Percentiles rank a stretch among this genome's conserved stretches.
phyloP scores from a whole-genome alignment of 176 grass and related monocot species.

The Musa acuminata region DNA sequence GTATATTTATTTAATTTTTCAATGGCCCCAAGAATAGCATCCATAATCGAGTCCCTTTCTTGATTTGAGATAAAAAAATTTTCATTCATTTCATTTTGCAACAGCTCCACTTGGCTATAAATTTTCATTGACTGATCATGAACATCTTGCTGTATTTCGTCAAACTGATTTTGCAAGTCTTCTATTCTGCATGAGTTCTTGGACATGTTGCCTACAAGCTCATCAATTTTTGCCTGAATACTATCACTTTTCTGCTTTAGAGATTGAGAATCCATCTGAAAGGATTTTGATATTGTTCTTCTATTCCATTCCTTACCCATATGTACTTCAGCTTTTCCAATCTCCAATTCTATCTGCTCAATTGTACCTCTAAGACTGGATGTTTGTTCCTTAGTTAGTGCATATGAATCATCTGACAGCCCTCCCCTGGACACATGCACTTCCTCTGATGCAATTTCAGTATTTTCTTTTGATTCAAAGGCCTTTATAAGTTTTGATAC shows the following conservation, averaged over 20 bases:
- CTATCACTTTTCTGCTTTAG: conserved; percentile 31
- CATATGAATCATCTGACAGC: conserved; percentile 37
- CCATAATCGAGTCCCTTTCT: conserved; percentile 41
- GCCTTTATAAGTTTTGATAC: conserved; percentile 86
- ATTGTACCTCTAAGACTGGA: conserved; percentile 40
- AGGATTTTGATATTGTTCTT: conserved; percentile 32
- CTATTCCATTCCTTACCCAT: conserved; percentile 28
- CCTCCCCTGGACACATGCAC: conserved; percentile 2
- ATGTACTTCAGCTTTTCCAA: conserved; percentile 51
- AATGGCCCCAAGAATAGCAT: conserved; percentile 34
- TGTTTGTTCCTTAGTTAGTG: conserved; percentile 42
- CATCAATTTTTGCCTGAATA: conserved; percentile 61
- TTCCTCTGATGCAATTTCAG: conserved; percentile 48
- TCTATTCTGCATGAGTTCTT: conserved; percentile 49
- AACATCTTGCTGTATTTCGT: conserved; percentile 38
- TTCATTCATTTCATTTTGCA: conserved; percentile 51
- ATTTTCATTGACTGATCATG: conserved; percentile 39
- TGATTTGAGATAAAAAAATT: conserved; percentile 42
- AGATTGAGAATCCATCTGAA: conserved; percentile 32
- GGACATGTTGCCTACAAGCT: conserved; percentile 39
- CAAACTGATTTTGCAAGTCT: conserved; percentile 46
- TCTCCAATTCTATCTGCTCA: conserved; percentile 42
- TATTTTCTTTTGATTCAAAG: conserved; percentile 62
- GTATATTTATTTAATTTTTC: conserved; percentile 39
- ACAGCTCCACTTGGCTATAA: conserved; percentile 43